Percentiles rank a stretch among this genome's conserved stretches.
Conservation (phyloP, 176 grass and related monocot genomes). For the Triticum monococcum region DNA sequence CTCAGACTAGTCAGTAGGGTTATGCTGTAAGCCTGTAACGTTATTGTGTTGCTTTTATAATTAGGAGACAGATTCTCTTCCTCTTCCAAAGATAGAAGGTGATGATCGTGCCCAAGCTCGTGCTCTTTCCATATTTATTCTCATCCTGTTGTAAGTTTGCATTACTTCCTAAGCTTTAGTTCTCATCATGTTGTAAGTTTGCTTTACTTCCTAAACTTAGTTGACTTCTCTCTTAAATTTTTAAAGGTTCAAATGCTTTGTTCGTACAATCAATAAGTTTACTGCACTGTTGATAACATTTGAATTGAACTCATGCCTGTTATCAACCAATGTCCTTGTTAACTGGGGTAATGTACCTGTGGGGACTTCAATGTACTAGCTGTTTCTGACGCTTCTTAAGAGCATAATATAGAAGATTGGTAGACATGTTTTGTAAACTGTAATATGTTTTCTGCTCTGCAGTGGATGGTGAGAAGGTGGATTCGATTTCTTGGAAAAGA, state of each 20-base stretch:
- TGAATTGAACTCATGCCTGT: not conserved
- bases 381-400: conserved; percentile 6
- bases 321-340: conserved; percentile 10
- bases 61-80: conserved; percentile 87
- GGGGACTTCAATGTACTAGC: conserved; percentile 8
- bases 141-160: conserved; percentile 85
- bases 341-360: conserved; percentile 3
- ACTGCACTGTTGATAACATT: not conserved
- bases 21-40: conserved; percentile 9
- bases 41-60: conserved; percentile 29
- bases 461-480: conserved; percentile 99
- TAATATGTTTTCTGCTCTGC: conserved; percentile 22
- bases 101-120: conserved; percentile 84
- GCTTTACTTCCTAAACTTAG: conserved; percentile 5
- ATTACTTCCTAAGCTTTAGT: conserved; percentile 47
- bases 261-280: not conserved
- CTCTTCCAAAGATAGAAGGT: conserved; percentile 79
- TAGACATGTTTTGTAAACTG: conserved; percentile 23
- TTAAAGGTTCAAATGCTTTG: not conserved
- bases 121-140: conserved; percentile 90
- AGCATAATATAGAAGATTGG: conserved; percentile 25
- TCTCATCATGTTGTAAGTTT: conserved; percentile 84
- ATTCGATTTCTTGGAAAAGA: conserved; percentile 69
- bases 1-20: conserved; percentile 20
- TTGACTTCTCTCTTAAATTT: not conserved